These are phyloP conservation scores for Avena atlantica DNA, from an alignment of 176 grass and related monocot genomes.

Conservation along the genomic window DNA sequence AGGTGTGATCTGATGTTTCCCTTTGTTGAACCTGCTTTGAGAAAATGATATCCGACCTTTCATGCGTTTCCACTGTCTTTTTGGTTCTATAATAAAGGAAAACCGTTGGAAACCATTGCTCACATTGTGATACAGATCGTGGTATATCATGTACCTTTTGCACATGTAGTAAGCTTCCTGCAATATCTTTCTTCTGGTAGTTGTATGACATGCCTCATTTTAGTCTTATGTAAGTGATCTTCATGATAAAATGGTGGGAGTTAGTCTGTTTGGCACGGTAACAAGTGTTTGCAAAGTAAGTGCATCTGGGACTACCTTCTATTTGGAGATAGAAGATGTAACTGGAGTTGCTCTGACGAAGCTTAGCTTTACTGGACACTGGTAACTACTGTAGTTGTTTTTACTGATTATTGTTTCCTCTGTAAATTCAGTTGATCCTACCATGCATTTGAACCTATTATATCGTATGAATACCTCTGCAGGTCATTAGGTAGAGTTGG, in stretches of 20 bases:
- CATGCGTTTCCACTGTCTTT: conserved; percentile 27
- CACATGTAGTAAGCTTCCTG: not conserved
- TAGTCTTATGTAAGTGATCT: conserved; percentile 77
- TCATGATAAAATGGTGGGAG: conserved; percentile 78
- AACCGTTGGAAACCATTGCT: not conserved
- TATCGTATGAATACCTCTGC: conserved; percentile 46
- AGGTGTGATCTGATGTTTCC: not conserved
- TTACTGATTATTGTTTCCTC: conserved; percentile 34
- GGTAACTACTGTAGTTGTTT: conserved; percentile 58
- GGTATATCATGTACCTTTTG: conserved; percentile 9
- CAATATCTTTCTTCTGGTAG: conserved; percentile 4
- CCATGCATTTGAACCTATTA: conserved; percentile 36
- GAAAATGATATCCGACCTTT: conserved; percentile 26
- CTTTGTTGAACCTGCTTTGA: conserved; percentile 17
- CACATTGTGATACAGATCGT: not conserved
- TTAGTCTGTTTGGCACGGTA: conserved; percentile 81
- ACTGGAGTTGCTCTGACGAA: conserved; percentile 73
- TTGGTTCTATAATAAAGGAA: not conserved
- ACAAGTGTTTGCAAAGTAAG: conserved; percentile 68
- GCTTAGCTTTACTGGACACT: conserved; percentile 69
- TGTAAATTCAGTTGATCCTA: conserved; percentile 33
- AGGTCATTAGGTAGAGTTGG: conserved; percentile 91
- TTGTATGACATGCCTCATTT: conserved; percentile 30
- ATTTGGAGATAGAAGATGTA: conserved; percentile 76
- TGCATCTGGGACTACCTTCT: conserved; percentile 56